Evolutionary conservation across 805 yeast species (phyloP).

Genomic region (Yamadazyma akitaensis): DNA sequence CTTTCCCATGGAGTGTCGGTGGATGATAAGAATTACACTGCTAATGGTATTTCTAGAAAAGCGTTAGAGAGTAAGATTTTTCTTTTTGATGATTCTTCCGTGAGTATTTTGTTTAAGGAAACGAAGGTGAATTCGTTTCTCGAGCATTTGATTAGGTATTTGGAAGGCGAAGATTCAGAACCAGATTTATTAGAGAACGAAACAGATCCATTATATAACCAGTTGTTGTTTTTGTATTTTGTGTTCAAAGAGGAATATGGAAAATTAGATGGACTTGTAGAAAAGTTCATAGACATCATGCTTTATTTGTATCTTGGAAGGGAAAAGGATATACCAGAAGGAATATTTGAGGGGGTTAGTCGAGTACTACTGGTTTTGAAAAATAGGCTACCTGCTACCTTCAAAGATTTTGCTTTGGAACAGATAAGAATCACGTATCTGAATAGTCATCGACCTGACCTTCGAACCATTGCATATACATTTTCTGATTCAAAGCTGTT

Average conservation of each 20-base stretch:
- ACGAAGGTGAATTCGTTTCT: conserved; percentile 1
- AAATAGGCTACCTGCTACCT: background rate
- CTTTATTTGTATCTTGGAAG: conserved; percentile 7
- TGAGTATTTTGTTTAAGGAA: conserved; percentile 3
- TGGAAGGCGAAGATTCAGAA: background rate
- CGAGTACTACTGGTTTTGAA: conserved; percentile 1
- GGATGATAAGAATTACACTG: conserved; percentile 7
- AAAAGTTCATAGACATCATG: background rate
- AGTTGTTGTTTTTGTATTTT: conserved; percentile 7
- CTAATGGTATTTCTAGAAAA: conserved; percentile 6
- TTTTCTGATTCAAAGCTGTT: conserved; percentile 9
- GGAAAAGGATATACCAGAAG: background rate
- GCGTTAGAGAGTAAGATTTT: conserved; percentile 1
- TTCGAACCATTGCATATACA: conserved; percentile 11
- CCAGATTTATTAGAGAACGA: conserved; percentile 3
- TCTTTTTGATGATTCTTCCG: background rate
- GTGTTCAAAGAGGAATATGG: conserved; percentile 7
- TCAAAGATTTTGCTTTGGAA: conserved; percentile 5
- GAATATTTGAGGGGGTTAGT: conserved; percentile 5
- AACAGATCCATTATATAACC: conserved; percentile 9
- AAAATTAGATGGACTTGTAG: background rate
- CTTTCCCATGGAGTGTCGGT: conserved; percentile 1
- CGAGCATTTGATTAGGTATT: conserved; percentile 2
- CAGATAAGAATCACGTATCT: conserved; percentile 8
- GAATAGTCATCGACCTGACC: conserved; percentile 2